phyloP scores from a whole-genome alignment of 1,284 basidiomycete genomes.

The Pyrrhoderma noxium region DNA sequence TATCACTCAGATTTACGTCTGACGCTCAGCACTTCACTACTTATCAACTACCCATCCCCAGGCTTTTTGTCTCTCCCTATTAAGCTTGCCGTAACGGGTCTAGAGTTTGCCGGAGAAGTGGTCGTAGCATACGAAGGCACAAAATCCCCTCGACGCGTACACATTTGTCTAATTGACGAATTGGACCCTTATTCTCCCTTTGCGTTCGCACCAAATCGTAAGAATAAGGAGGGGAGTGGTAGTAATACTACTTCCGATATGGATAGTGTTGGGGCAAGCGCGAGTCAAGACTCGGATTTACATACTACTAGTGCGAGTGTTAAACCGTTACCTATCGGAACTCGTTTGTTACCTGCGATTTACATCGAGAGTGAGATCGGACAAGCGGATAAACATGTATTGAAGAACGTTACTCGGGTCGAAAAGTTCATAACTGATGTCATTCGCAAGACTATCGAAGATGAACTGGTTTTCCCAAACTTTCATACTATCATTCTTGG shows the following conservation, averaged over 20 bases:
- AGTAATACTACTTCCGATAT: slow-evolving; percentile 34
- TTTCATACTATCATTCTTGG: slow-evolving; percentile 78
- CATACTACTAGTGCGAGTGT: slow-evolving; percentile 30
- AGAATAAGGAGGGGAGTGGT: slow-evolving; percentile 26
- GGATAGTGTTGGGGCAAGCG: slow-evolving; percentile 18
- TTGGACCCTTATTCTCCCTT: slow-evolving; percentile 53
- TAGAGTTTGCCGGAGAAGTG: slow-evolving; percentile 82
- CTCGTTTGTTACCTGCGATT: slow-evolving; percentile 83
- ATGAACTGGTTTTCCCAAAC: slow-evolving; percentile 90
- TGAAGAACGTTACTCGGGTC: slow-evolving; percentile 95
- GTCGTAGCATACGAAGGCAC: slow-evolving; percentile 89
- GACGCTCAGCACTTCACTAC: slow-evolving; percentile 84
- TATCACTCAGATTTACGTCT: slow-evolving; percentile 76
- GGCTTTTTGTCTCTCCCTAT: slow-evolving; percentile 96
- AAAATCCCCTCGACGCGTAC: slow-evolving; percentile 56
- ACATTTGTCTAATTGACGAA: slow-evolving; percentile 85
- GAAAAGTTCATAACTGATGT: slow-evolving; percentile 95
- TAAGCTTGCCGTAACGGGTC: slow-evolving; percentile 81
- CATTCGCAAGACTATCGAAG: slow-evolving; percentile 88
- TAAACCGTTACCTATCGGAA: slow-evolving; percentile 71
- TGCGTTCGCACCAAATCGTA: too few species aligned
- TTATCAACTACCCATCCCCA: slow-evolving; percentile 93
- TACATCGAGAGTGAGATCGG: slow-evolving; percentile 96
- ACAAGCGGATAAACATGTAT: slow-evolving; percentile 89
- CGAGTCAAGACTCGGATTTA: slow-evolving; percentile 37